phyloP scores from a whole-genome alignment of 2,329 filamentous ascomycete species.

The Lecanosticta acicola region DNA sequence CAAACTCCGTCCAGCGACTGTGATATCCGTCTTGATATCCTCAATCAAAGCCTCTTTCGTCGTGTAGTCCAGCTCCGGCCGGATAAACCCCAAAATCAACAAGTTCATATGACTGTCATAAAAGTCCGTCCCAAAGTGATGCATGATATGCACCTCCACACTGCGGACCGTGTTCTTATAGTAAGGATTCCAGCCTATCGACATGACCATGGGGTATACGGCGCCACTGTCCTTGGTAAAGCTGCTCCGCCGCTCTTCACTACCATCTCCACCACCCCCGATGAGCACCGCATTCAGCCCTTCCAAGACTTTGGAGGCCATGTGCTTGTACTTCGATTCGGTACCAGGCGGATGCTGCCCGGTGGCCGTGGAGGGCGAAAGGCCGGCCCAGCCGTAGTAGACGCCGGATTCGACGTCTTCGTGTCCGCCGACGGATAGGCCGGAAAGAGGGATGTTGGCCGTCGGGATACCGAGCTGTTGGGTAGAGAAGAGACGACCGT shows the following conservation, averaged over 20 bases:
- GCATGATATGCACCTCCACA: conserved; percentile 63
- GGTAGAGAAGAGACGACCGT: conserved; percentile 7
- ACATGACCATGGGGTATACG: conserved; percentile 84
- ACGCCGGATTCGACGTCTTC: conserved; percentile 67
- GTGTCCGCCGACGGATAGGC: conserved; percentile 64
- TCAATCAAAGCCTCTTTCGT: conserved; percentile 74
- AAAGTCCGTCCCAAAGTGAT: conserved; percentile 72
- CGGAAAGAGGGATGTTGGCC: conserved; percentile 70
- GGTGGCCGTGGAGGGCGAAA: conserved; percentile 39
- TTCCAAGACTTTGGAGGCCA: conserved; percentile 17
- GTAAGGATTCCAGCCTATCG: conserved; percentile 94
- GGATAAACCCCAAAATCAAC: conserved; percentile 77
- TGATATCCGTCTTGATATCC: conserved; percentile 85
- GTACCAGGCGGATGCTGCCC: conserved; percentile 19
- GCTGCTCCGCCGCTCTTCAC: conserved; percentile 6
- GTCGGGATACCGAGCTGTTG: conserved; percentile 86
- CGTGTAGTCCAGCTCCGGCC: conserved; percentile 83
- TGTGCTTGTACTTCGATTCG: conserved; percentile 23
- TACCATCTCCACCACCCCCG: conserved; percentile 6
- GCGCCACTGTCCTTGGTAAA: conserved; percentile 18
- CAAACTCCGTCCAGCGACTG: conserved; percentile 71
- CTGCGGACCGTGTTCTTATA: conserved; percentile 86
- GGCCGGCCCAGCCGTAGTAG: conserved; percentile 86
- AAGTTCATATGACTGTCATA: conserved; percentile 77
- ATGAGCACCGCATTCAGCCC: conserved; percentile 15